phyloP scores from a whole-genome alignment of 2,329 filamentous ascomycete genomes.

The Allantophomopsis cytisporea region DNA sequence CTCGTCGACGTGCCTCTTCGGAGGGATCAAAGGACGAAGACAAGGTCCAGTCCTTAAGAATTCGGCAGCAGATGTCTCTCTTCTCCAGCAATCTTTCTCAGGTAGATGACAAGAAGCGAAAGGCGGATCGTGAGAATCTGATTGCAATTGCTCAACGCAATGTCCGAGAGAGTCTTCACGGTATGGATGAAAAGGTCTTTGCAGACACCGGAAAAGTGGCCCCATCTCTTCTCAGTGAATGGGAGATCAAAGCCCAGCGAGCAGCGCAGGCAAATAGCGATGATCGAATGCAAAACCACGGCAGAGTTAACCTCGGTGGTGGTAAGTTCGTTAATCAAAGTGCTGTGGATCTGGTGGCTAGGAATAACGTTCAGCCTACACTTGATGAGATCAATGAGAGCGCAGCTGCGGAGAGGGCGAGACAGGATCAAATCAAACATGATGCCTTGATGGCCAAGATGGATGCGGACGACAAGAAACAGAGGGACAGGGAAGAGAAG shows the following conservation, averaged over 20 bases:
- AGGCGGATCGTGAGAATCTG: constrained; percentile 61
- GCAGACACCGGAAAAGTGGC: constrained; percentile 62
- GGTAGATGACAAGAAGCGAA: constrained; percentile 61
- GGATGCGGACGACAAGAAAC: constrained; percentile 40
- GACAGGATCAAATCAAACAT: constrained; percentile 45
- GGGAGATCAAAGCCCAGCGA: constrained; percentile 65
- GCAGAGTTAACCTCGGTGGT: constrained; percentile 59
- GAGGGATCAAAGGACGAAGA: constrained; percentile 40
- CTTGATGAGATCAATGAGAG: constrained; percentile 74
- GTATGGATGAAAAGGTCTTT: constrained; percentile 72
- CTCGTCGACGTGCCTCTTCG: constrained; percentile 52
- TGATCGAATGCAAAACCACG: constrained; percentile 39
- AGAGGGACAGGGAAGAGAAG: constrained; percentile 37
- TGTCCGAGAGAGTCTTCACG: constrained; percentile 64
- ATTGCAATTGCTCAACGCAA: constrained; percentile 73
- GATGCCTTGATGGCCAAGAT: constrained; percentile 54
- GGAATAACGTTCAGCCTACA: constrained; percentile 65
- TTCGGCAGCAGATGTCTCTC: constrained; percentile 66
- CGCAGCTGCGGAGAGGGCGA: constrained; percentile 57
- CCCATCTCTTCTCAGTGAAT: constrained; percentile 55
- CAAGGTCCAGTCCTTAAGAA: constrained; percentile 54
- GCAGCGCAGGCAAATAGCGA: constrained; percentile 54
- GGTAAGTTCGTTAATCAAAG: constrained; percentile 67
- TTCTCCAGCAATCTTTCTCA: constrained; percentile 55
- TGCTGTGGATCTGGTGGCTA: constrained; percentile 69